These are phyloP conservation scores for Epichloe gansuensis DNA, from an alignment of 2,329 filamentous ascomycete genomes.

Conservation along the genomic window DNA sequence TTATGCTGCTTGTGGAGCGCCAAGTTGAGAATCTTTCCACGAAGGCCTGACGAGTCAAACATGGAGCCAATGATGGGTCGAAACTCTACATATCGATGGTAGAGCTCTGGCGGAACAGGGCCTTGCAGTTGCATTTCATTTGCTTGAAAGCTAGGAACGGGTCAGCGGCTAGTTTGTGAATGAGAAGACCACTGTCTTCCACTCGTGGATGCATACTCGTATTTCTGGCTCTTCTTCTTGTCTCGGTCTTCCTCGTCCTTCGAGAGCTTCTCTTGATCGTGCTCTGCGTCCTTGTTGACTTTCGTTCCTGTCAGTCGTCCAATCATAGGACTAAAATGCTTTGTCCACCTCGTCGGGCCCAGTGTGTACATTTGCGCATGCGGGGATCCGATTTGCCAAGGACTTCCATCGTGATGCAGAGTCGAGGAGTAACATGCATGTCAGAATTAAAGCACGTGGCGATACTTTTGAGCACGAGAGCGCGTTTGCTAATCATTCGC, in stretches of 20 bases:
- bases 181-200: not conserved
- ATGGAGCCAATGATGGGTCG: conserved; percentile 80
- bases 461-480: conserved; percentile 62
- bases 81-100: conserved; percentile 91
- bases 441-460: conserved; percentile 49
- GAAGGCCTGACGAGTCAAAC: conserved; percentile 67
- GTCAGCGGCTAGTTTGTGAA: not conserved
- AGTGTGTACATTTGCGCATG: conserved; percentile 66
- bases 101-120: conserved; percentile 67
- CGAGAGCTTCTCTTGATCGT: conserved; percentile 20
- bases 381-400: conserved; percentile 61
- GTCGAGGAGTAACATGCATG: conserved; percentile 54
- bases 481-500: conserved; percentile 74
- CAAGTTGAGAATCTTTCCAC: conserved; percentile 69
- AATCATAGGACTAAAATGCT: conserved; percentile 82
- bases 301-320: conserved; percentile 67
- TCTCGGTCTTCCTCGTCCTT: conserved; percentile 16
- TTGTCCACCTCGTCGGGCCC: conserved; percentile 63
- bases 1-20: conserved; percentile 83
- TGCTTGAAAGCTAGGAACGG: conserved; percentile 67
- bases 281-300: conserved; percentile 46
- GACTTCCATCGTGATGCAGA: conserved; percentile 66
- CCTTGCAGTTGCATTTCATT: conserved; percentile 81
- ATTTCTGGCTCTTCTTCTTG: conserved; percentile 52
- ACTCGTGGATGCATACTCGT: conserved; percentile 45